A percentile compares a stretch with the other conserved stretches of the same genome.
phyloP scores from a whole-genome alignment of 495 filamentous ascomycete species.

The Parathielavia hyrcaniae region DNA sequence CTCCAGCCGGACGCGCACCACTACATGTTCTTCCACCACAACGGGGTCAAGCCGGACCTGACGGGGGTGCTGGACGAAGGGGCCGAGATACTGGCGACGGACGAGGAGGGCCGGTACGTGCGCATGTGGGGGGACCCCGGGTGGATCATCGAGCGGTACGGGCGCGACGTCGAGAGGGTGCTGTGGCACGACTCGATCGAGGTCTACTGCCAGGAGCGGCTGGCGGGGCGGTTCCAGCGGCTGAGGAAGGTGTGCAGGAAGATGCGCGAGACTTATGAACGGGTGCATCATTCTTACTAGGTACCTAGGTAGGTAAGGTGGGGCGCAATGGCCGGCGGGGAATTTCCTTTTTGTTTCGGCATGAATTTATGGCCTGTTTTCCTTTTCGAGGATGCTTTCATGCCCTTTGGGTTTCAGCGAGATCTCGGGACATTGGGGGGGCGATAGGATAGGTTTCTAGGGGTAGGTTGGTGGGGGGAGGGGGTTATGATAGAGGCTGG shows the following conservation, averaged over 20 bases:
- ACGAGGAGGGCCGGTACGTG: conserved; percentile 17
- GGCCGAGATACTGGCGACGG: conserved; percentile 2
- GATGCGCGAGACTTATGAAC: background rate
- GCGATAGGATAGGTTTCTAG: too few relatives aligned
- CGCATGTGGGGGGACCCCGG: conserved; percentile 30
- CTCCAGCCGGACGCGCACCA: background rate
- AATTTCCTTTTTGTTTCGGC: too few relatives aligned
- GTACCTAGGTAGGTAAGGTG: too few relatives aligned
- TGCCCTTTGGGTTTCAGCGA: too few relatives aligned
- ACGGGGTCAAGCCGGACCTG: conserved; percentile 51
- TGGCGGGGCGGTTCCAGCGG: background rate
- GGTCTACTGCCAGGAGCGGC: conserved; percentile 34
- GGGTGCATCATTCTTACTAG: too few relatives aligned
- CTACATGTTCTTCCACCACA: conserved; percentile 51
- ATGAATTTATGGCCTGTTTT: too few relatives aligned
- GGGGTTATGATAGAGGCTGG: too few relatives aligned
- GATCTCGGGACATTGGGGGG: too few relatives aligned
- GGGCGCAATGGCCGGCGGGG: too few relatives aligned
- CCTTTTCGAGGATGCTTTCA: too few relatives aligned
- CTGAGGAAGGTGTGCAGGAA: background rate
- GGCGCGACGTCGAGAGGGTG: conserved; percentile 44
- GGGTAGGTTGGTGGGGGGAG: too few relatives aligned
- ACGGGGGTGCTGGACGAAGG: conserved; percentile 10
- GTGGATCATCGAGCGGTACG: conserved; percentile 35
- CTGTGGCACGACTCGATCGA: conserved; percentile 46